These are phyloP conservation scores for Geosmithia putterillii DNA, from an alignment of 2,329 filamentous ascomycete species.

Conservation along the genomic window DNA sequence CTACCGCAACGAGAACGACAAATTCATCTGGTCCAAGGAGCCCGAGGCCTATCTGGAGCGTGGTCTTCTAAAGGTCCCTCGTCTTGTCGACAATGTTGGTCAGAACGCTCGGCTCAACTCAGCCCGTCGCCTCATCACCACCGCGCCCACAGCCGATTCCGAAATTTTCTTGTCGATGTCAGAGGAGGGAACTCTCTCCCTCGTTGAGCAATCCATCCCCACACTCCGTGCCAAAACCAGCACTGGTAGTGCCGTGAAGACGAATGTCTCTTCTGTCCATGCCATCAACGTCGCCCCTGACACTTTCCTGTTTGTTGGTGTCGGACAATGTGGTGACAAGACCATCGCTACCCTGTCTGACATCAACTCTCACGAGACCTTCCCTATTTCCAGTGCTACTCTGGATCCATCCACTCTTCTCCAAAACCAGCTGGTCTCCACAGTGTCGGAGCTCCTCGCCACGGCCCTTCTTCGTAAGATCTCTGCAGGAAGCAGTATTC, in stretches of 20 bases:
- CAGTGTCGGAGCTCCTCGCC: constrained; percentile 3
- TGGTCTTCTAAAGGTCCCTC: constrained; percentile 3
- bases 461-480: constrained; percentile 1
- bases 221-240: background rate
- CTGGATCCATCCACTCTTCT: background rate
- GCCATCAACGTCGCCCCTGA: constrained; percentile 1
- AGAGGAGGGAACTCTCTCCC: background rate
- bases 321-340: background rate
- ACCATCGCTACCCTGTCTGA: background rate
- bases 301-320: constrained; percentile 1
- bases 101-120: constrained; percentile 5
- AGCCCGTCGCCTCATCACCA: constrained; percentile 1
- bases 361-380: background rate
- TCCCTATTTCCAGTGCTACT: background rate
- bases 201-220: background rate
- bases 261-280: constrained; percentile 2
- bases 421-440: background rate
- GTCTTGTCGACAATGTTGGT: background rate
- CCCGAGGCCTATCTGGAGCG: constrained; percentile 3
- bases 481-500: constrained; percentile 2
- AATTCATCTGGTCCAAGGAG: constrained; percentile 6
- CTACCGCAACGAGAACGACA: background rate
- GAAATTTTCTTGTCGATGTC: background rate
- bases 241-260: background rate
- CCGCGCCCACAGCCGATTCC: background rate